Conservation (phyloP, 345 rosid genomes). For the Lepidium didymum region DNA sequence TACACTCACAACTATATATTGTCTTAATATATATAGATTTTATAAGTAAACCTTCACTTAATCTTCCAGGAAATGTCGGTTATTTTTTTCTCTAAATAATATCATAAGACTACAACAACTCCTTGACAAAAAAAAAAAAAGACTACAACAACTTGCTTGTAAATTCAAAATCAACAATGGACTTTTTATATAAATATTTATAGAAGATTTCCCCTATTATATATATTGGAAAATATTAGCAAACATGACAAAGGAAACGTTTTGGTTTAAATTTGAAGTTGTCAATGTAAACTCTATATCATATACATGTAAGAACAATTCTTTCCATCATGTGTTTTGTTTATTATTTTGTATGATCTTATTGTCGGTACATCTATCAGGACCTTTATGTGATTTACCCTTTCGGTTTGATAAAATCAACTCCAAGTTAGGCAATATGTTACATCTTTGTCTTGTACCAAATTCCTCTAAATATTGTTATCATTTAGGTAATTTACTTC, state of each 20-base stretch:
- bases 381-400: not conserved
- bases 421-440: no score
- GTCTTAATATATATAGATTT: not conserved
- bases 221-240: not conserved
- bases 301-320: not conserved
- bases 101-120: not conserved
- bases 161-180: not conserved
- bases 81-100: not conserved
- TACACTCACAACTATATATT: not conserved
- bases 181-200: not conserved
- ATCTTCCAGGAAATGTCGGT: not conserved
- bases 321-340: not conserved
- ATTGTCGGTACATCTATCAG: not conserved
- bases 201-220: not conserved
- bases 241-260: constrained; percentile 17
- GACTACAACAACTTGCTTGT: not conserved
- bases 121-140: no score
- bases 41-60: not conserved
- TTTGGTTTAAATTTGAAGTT: constrained; percentile 18
- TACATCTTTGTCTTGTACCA: no score
- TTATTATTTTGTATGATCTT: not conserved
- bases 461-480: no score
- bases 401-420: no score
- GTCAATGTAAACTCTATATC: constrained; percentile 3
- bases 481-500: no score